These are phyloP conservation scores for Pachysandra terminalis DNA, from an alignment of 164 flowering plant species.

Conservation along the genomic window DNA sequence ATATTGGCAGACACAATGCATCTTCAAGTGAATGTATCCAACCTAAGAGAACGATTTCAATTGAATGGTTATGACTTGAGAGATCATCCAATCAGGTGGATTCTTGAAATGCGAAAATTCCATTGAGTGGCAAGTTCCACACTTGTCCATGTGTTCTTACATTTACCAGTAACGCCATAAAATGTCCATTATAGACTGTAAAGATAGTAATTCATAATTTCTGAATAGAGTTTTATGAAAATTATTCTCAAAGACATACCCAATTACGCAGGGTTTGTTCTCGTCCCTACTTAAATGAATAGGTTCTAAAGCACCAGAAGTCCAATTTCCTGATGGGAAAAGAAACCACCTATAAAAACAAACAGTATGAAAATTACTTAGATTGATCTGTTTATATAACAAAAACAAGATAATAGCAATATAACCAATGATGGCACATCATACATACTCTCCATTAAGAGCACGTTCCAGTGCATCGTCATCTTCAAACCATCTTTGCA, in stretches of 20 bases:
- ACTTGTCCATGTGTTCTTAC: background rate
- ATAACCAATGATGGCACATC: slow-evolving; percentile 6
- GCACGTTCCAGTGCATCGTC: slow-evolving; percentile 94
- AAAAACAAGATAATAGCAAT: background rate
- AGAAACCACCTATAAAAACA: slow-evolving; percentile 84
- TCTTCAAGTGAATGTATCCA: background rate
- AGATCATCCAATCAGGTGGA: background rate
- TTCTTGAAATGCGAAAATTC: background rate
- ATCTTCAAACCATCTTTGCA: slow-evolving; percentile 78
- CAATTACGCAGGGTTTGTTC: slow-evolving; percentile 50
- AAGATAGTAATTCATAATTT: background rate
- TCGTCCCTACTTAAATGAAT: slow-evolving; percentile 64
- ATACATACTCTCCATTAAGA: slow-evolving; percentile 72
- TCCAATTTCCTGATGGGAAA: slow-evolving; percentile 48
- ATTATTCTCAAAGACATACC: slow-evolving; percentile 37
- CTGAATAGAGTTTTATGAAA: background rate
- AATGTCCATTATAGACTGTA: background rate
- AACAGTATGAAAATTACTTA: slow-evolving; percentile 3
- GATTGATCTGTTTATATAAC: background rate
- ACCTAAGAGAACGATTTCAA: background rate
- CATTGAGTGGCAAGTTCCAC: background rate
- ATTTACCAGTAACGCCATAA: background rate
- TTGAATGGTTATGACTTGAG: background rate
- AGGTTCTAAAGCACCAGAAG: slow-evolving; percentile 30
- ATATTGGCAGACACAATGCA: background rate